Conservation (phyloP, 164 flowering plant species). For the Taxillus chinensis region DNA sequence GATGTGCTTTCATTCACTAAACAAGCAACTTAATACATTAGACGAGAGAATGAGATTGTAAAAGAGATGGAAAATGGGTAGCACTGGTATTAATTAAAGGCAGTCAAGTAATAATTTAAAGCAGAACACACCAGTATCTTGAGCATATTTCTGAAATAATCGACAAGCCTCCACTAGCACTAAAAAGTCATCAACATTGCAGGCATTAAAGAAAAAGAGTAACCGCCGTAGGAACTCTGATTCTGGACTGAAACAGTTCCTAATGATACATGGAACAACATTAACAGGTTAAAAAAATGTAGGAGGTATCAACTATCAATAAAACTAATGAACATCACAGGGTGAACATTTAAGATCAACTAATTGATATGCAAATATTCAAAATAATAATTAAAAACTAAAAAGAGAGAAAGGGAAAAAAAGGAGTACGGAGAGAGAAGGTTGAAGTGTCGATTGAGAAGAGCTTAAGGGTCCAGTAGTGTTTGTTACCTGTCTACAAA, state of each 20-base stretch:
- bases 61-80: too few species aligned
- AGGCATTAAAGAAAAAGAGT: slow-evolving; percentile 70
- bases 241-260: slow-evolving; percentile 65
- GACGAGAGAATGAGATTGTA: too few species aligned
- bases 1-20: too few species aligned
- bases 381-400: background rate
- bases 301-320: background rate
- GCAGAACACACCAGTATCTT: slow-evolving; percentile 35
- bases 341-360: too few species aligned
- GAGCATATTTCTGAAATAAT: slow-evolving; percentile 44
- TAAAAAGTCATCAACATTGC: slow-evolving; percentile 42
- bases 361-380: too few species aligned
- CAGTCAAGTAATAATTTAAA: too few species aligned
- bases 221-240: slow-evolving; percentile 72
- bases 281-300: background rate
- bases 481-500: slow-evolving; percentile 62
- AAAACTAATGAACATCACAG: background rate
- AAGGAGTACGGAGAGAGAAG: background rate
- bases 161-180: slow-evolving; percentile 72
- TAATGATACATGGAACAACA: slow-evolving; percentile 18
- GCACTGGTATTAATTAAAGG: too few species aligned
- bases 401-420: background rate
- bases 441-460: background rate
- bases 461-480: background rate
- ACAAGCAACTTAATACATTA: too few species aligned